Base-by-base conservation (phyloP, 768 basidiomycete species). In the Obba rivulosa region DNA sequence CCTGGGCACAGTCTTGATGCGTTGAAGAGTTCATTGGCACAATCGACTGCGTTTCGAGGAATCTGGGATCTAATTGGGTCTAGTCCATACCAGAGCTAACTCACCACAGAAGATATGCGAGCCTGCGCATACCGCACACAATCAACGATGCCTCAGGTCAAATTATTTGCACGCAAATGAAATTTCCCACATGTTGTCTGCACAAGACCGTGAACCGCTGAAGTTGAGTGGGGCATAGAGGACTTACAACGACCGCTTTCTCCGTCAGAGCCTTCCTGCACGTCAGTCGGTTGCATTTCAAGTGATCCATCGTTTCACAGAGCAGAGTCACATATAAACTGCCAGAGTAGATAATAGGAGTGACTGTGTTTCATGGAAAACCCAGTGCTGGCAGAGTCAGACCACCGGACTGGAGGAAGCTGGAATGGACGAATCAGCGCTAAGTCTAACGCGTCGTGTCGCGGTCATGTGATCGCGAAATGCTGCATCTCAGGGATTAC, bases 41-140 rank as follows among this genome's bases (percentile, higher is more conserved):
- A 92, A 22, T 86, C 83, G 47, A 90, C 89, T 89, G 31, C 34
- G 31, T 36, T 34, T 42, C 35, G 25, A 14, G 7, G 17, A 37
- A 34, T 20, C 22, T 8, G 22, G 21, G 34, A n/a, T n/a, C n/a
- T n/a, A n/a, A n/a, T n/a, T n/a, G n/a, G n/a, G 18, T 4, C 44
- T 9, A 13, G 4, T 34, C 10, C 43, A 34, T 34, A 16, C n/a
- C 18, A 9, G 37, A 50, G 10, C 40, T 46, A 37, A 36, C 62
- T 58, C 65, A 85, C 88, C 74, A 62, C 88, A 91, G 62, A 91
- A 91, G 66, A 91, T 89, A 71, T 90, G 88, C 47, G 88, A 89
- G 68, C 88, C 88, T 89, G 47, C 51, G 13, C 41, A 39, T 23
- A 13, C 21, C 36, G 5, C 21, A 53, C 43, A 20, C 22, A 24